A percentile compares a stretch with the other conserved stretches of the same genome.
phyloP scores from a whole-genome alignment of 2,329 filamentous ascomycete genomes.

The Scedosporium boydii region DNA sequence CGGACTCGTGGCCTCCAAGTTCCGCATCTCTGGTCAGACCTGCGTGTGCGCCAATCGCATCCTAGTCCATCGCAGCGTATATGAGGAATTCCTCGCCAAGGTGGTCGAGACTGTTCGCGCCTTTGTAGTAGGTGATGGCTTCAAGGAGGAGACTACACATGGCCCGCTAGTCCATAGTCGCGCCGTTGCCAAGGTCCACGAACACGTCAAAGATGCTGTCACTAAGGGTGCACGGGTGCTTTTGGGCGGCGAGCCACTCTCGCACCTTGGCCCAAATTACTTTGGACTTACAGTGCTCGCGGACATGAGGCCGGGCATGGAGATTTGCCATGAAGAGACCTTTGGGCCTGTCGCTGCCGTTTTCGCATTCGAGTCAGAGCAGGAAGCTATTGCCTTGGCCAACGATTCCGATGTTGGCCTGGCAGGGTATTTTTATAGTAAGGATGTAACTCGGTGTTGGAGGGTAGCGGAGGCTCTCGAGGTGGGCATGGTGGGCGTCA shows the following conservation, averaged over 20 bases:
- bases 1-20: constrained; percentile 80
- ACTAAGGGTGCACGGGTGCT: constrained; percentile 68
- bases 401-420: constrained; percentile 80
- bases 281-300: constrained; percentile 84
- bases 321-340: constrained; percentile 77
- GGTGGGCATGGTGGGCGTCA: constrained; percentile 81
- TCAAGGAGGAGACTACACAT: constrained; percentile 61
- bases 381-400: constrained; percentile 75
- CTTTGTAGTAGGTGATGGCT: constrained; percentile 71
- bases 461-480: constrained; percentile 62
- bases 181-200: constrained; percentile 68
- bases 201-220: constrained; percentile 71
- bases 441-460: constrained; percentile 47
- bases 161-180: constrained; percentile 79
- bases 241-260: constrained; percentile 63
- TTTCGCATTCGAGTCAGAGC: constrained; percentile 81
- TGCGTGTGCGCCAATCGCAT: constrained; percentile 86
- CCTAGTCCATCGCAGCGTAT: constrained; percentile 69
- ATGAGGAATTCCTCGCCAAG: constrained; percentile 61
- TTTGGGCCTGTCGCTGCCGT: constrained; percentile 90
- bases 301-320: constrained; percentile 79
- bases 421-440: constrained; percentile 87
- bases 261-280: constrained; percentile 74
- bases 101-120: constrained; percentile 62
- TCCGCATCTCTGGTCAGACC: constrained; percentile 90